A percentile compares a stretch with the other conserved stretches of the same genome.
Conservation (phyloP, 371 early-diverging fungal genomes). For the Zopfochytrium polystomum region DNA sequence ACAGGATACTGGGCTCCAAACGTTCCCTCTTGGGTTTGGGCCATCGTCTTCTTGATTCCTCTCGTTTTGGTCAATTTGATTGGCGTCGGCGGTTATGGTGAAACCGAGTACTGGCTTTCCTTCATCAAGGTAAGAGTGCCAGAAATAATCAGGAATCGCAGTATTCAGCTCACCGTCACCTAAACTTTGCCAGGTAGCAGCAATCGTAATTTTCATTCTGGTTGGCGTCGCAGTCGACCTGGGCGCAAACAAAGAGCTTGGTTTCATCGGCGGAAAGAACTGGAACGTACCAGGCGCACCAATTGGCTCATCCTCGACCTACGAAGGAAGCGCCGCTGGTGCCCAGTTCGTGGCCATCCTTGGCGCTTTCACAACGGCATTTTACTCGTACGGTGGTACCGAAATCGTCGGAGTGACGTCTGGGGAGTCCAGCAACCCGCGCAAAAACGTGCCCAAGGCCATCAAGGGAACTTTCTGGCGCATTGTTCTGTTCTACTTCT, state of each 20-base stretch:
- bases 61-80: slow-evolving; percentile 34
- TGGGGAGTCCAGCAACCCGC: slow-evolving; percentile 41
- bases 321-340: neutral
- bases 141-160: too few species aligned
- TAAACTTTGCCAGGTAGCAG: slow-evolving; percentile 16
- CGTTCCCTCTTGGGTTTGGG: slow-evolving; percentile 42
- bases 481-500: slow-evolving; percentile 41
- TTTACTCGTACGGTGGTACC: slow-evolving; percentile 23
- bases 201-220: slow-evolving; percentile 26
- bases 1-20: slow-evolving; percentile 72
- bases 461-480: slow-evolving; percentile 46
- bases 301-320: neutral
- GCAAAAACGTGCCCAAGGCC: slow-evolving; percentile 50
- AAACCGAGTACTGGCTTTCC: slow-evolving; percentile 46
- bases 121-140: slow-evolving; percentile 49
- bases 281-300: slow-evolving; percentile 23
- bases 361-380: slow-evolving; percentile 17
- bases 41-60: slow-evolving; percentile 24
- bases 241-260: slow-evolving; percentile 12
- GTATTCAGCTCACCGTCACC: neutral
- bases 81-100: slow-evolving; percentile 40
- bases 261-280: slow-evolving; percentile 8
- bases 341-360: slow-evolving; percentile 5
- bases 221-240: slow-evolving; percentile 9
- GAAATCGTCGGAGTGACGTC: slow-evolving; percentile 22